Conservation (phyloP, 495 filamentous ascomycete genomes). For the Penicillium cataractarum region DNA sequence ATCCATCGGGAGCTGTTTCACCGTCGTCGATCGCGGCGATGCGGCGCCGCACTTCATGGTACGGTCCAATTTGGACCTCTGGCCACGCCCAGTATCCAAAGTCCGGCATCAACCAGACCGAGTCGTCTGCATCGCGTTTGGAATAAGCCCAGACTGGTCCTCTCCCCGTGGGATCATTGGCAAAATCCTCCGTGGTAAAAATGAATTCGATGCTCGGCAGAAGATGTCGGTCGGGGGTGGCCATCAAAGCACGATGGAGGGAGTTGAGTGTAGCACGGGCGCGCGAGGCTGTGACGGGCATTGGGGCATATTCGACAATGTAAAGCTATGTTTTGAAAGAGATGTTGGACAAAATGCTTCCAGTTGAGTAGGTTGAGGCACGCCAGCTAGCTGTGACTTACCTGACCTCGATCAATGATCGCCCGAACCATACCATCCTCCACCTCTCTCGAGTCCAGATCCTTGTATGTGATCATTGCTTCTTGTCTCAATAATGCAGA, state of each 20-base stretch:
- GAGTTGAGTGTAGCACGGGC: slow-evolving; percentile 46
- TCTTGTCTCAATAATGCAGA: slow-evolving; percentile 27
- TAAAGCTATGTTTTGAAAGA: slow-evolving; percentile 34
- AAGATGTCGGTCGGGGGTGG: slow-evolving; percentile 46
- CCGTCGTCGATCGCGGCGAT: slow-evolving; percentile 44
- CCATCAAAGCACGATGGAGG: slow-evolving; percentile 41
- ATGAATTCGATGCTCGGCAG: slow-evolving; percentile 68
- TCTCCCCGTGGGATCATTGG: slow-evolving; percentile 18
- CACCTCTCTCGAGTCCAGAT: slow-evolving; percentile 35
- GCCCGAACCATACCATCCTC: slow-evolving; percentile 45
- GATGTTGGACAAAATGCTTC: background rate
- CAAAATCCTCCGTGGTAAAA: slow-evolving; percentile 55
- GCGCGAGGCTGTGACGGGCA: slow-evolving; percentile 39
- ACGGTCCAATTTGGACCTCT: slow-evolving; percentile 61
- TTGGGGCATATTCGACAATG: slow-evolving; percentile 40
- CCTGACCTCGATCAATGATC: slow-evolving; percentile 46
- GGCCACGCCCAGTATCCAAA: slow-evolving; percentile 80
- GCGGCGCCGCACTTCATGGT: slow-evolving; percentile 52
- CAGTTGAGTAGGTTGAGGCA: background rate
- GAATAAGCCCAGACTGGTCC: slow-evolving; percentile 58
- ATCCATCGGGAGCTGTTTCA: slow-evolving; percentile 21
- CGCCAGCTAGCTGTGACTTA: slow-evolving; percentile 18
- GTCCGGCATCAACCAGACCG: slow-evolving; percentile 75
- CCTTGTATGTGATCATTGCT: slow-evolving; percentile 32
- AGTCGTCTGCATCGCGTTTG: slow-evolving; percentile 46